Evolutionary conservation across 176 grass and related monocot species (phyloP).

Genomic region (Rhynchospora tenuis): DNA sequence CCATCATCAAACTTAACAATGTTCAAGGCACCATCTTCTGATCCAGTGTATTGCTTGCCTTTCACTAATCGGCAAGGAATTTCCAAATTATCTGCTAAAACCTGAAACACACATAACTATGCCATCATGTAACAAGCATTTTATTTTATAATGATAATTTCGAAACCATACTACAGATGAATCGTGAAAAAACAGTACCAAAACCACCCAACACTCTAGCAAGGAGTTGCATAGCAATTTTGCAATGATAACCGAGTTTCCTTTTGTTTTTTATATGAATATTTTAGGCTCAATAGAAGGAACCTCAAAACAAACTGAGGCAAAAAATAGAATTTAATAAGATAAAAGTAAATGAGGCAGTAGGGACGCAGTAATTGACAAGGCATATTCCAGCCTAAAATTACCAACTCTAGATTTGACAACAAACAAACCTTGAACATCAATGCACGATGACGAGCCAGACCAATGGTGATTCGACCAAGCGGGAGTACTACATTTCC

Average conservation of each 20-base stretch:
- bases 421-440: slow-evolving; percentile 80
- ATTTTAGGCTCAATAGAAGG: neutral
- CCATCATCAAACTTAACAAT: slow-evolving; percentile 81
- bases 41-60: slow-evolving; percentile 94
- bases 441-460: slow-evolving; percentile 88
- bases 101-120: slow-evolving; percentile 31
- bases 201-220: neutral
- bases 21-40: slow-evolving; percentile 82
- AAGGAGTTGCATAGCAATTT: neutral
- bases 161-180: neutral
- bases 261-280: neutral
- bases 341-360: neutral
- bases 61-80: slow-evolving; percentile 87
- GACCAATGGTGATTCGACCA: slow-evolving; percentile 74
- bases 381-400: neutral
- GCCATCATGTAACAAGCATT: neutral
- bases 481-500: slow-evolving; percentile 71
- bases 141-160: neutral
- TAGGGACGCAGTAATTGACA: neutral
- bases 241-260: neutral
- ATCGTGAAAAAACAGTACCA: slow-evolving; percentile 1
- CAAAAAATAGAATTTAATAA: neutral
- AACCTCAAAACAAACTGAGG: neutral
- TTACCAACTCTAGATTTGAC: neutral
- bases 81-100: slow-evolving; percentile 79